These are phyloP conservation scores for Lolium multiflorum DNA, from an alignment of 176 grass and related monocot species.

Conservation along the genomic window DNA sequence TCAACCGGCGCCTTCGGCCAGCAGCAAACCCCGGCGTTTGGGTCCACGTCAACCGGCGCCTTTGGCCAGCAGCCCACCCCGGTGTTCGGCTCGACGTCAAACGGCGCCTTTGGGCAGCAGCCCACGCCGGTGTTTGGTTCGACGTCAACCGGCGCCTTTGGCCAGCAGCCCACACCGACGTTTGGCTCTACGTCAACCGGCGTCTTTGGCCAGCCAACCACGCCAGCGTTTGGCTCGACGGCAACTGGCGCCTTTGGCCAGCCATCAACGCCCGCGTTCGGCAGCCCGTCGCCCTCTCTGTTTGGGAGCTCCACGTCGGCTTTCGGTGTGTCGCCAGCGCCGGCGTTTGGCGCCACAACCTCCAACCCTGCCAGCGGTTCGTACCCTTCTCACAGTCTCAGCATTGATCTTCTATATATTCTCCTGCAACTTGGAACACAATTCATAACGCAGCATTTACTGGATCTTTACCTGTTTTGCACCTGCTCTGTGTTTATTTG, in stretches of 20 bases:
- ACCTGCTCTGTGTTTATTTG: neutral
- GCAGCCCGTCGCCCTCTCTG: slow-evolving; percentile 42
- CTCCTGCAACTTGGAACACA: slow-evolving; percentile 9
- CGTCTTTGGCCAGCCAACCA: slow-evolving; percentile 63
- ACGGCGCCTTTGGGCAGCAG: neutral
- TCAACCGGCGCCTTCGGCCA: neutral
- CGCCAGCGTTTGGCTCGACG: slow-evolving; percentile 60
- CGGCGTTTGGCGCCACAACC: slow-evolving; percentile 33
- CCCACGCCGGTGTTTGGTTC: slow-evolving; percentile 40
- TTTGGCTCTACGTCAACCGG: slow-evolving; percentile 69
- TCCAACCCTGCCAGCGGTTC: slow-evolving; percentile 26
- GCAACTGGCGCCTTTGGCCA: slow-evolving; percentile 67
- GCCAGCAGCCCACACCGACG: slow-evolving; percentile 44
- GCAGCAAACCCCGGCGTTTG: slow-evolving; percentile 36
- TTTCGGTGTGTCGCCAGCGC: slow-evolving; percentile 12
- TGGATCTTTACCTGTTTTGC: neutral
- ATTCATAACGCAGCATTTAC: neutral
- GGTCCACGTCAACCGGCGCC: slow-evolving; percentile 58
- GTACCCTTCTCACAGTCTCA: slow-evolving; percentile 11
- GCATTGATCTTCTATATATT: neutral
- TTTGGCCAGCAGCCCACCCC: slow-evolving; percentile 48
- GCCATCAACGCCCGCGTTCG: slow-evolving; percentile 60
- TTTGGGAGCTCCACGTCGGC: slow-evolving; percentile 39
- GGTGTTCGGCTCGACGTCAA: neutral
- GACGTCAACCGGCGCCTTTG: neutral